A percentile compares a stretch with the other conserved stretches of the same genome.
These are phyloP conservation scores for Setaria italica DNA, from an alignment of 202 grass and related monocot species.

Conservation along the genomic window DNA sequence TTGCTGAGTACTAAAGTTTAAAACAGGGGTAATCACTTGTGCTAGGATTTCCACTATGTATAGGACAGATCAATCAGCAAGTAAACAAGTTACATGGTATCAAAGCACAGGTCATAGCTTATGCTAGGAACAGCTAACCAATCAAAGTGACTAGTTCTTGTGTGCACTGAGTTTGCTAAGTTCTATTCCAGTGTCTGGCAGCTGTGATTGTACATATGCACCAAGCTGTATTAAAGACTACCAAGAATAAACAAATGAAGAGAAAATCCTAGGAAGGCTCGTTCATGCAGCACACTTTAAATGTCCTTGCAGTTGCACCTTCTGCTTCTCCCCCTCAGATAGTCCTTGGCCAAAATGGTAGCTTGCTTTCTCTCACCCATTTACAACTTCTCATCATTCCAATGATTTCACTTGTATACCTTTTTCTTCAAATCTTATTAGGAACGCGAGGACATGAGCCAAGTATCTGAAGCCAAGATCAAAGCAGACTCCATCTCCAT, in stretches of 20 bases:
- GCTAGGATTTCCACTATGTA: neutral
- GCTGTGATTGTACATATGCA: constrained; percentile 18
- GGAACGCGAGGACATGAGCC: constrained; percentile 51
- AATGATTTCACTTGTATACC: constrained; percentile 12
- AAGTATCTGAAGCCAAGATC: constrained; percentile 44
- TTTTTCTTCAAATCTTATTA: constrained; percentile 38
- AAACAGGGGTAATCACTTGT: neutral
- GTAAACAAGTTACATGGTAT: neutral
- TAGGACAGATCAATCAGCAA: constrained; percentile 9
- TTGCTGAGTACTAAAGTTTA: neutral
- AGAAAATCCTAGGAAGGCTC: constrained; percentile 10
- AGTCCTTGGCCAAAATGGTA: constrained; percentile 54
- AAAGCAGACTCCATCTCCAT: constrained; percentile 39
- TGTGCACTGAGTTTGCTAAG: constrained; percentile 22
- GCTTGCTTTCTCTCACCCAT: constrained; percentile 22
- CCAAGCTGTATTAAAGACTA: constrained; percentile 31
- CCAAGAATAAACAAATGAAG: constrained; percentile 31
- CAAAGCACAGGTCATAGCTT: neutral
- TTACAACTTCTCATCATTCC: constrained; percentile 1
- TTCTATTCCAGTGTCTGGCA: constrained; percentile 5
- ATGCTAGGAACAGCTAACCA: neutral
- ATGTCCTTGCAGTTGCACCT: constrained; percentile 8
- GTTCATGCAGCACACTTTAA: constrained; percentile 30
- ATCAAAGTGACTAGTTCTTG: constrained; percentile 12
- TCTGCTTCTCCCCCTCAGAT: neutral